These are phyloP conservation scores for Lasiodiplodia sp. DNA, from an alignment of 2,329 filamentous ascomycete genomes.

Conservation along the genomic window DNA sequence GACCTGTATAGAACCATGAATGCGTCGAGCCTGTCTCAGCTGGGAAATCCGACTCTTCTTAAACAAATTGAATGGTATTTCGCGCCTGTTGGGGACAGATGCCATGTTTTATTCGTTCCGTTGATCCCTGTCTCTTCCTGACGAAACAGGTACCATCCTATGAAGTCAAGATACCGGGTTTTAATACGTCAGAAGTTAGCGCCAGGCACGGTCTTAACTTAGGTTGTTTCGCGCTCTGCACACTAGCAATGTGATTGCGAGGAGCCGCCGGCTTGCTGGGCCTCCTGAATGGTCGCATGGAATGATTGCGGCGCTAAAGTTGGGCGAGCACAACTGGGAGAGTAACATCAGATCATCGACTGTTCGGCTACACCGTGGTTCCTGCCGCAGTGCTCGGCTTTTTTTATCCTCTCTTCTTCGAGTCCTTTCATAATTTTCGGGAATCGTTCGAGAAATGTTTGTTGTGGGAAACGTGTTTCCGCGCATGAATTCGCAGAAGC, in stretches of 20 bases:
- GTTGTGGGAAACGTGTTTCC: neutral
- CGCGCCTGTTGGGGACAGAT: neutral
- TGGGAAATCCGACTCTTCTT: neutral
- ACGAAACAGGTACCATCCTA: neutral
- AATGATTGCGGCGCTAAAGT: conserved; percentile 5
- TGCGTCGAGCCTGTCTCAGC: neutral
- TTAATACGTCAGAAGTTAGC: neutral
- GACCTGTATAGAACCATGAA: neutral
- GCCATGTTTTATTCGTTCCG: neutral
- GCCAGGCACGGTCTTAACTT: neutral
- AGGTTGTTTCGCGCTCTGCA: neutral
- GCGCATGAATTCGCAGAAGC: neutral
- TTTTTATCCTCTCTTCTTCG: neutral
- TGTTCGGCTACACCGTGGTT: neutral
- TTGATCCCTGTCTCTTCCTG: neutral
- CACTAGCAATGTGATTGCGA: neutral
- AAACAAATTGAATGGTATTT: neutral
- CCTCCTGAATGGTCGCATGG: neutral
- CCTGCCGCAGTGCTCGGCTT: neutral
- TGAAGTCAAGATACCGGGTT: neutral
- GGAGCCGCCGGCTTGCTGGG: neutral
- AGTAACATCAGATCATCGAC: neutral
- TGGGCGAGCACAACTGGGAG: neutral
- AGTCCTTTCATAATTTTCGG: no score
- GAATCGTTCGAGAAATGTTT: neutral